These are phyloP conservation scores for Cyberlindnera misumaiensis DNA, from an alignment of 805 yeast genomes.

Conservation along the genomic window DNA sequence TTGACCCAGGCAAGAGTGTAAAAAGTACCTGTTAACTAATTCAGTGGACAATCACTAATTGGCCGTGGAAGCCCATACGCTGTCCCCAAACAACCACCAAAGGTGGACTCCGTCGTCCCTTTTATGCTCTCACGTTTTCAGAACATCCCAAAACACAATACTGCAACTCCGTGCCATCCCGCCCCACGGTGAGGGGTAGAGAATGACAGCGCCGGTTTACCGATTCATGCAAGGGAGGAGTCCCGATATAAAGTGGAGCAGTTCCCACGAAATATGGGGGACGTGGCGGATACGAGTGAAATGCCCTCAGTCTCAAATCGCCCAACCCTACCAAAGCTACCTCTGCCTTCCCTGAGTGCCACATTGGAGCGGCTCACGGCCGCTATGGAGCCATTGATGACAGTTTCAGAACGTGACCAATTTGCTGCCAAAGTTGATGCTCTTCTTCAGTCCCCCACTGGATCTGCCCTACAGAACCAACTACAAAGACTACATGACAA, in stretches of 20 bases:
- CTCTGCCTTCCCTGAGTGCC: slow-evolving; percentile 49
- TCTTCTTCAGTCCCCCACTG: slow-evolving; percentile 37
- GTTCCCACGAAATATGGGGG: too few species aligned
- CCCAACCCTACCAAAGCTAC: slow-evolving; percentile 43
- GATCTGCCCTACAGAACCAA: slow-evolving; percentile 47
- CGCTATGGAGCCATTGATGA: slow-evolving; percentile 54
- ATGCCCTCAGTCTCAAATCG: slow-evolving; percentile 4
- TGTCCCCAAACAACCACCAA: too few species aligned
- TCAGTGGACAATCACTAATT: too few species aligned
- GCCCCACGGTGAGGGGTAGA: too few species aligned
- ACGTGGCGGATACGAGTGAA: not conserved
- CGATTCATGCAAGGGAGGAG: not conserved
- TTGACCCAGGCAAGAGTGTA: too few species aligned
- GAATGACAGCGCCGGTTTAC: not conserved
- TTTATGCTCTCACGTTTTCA: too few species aligned
- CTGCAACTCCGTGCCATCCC: too few species aligned
- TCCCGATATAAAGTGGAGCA: too few species aligned
- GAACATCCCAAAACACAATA: too few species aligned
- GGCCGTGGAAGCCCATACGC: too few species aligned
- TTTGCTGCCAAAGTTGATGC: slow-evolving; percentile 37
- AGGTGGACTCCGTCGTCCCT: too few species aligned
- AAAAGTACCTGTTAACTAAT: too few species aligned
- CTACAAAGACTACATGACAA: slow-evolving; percentile 37
- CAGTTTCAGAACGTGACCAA: slow-evolving; percentile 35
- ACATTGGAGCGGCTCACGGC: slow-evolving; percentile 47